Conservation (phyloP, 257 asterid species). For the Parsonsia alboflavescens region DNA sequence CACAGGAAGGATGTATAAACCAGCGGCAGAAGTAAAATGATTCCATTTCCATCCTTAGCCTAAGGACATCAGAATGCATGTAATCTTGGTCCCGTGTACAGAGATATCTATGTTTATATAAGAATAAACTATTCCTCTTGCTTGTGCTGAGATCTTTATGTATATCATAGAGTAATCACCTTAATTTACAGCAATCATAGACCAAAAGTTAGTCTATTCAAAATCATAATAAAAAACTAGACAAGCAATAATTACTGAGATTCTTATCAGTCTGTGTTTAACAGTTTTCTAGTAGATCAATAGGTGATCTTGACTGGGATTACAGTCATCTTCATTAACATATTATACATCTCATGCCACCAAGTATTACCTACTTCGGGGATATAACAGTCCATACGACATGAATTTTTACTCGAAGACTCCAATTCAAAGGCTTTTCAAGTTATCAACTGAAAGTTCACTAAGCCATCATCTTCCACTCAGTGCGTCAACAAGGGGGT, state of each 20-base stretch:
- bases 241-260: neutral
- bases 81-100: neutral
- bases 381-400: neutral
- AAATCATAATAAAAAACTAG: neutral
- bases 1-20: conserved; percentile 31
- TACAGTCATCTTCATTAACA: neutral
- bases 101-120: neutral
- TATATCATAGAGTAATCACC: neutral
- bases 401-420: neutral
- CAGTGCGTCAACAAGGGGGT: no score
- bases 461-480: neutral
- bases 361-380: neutral
- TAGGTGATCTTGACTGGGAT: neutral
- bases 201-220: neutral
- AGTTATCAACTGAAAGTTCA: neutral
- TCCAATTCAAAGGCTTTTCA: neutral
- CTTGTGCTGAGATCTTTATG: neutral
- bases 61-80: neutral
- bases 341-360: neutral
- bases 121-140: neutral
- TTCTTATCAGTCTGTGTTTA: neutral
- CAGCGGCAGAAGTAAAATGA: conserved; percentile 18
- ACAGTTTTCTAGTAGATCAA: neutral
- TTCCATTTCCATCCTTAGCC: neutral
- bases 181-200: neutral